Evolutionary conservation across 2,329 filamentous ascomycete genomes (phyloP).

Genomic region (Orbilia blumenaviensis): DNA sequence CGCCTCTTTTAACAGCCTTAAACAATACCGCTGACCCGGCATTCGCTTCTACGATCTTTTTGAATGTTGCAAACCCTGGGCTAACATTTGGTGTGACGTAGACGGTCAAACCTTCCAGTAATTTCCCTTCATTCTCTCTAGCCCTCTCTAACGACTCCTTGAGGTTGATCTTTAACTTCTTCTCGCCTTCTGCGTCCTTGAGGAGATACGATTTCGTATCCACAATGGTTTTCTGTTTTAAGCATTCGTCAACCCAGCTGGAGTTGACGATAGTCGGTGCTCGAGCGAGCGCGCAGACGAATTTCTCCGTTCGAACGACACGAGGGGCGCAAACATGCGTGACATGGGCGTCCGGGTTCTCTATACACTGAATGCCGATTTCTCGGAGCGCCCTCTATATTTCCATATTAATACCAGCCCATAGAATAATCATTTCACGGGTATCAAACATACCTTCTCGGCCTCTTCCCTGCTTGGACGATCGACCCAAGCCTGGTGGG

Average conservation of each 20-base stretch:
- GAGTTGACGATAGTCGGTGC: constrained; percentile 80
- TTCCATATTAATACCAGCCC: constrained; percentile 39
- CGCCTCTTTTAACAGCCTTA: constrained; percentile 64
- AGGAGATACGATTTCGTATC: constrained; percentile 73
- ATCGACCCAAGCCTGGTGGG: constrained; percentile 82
- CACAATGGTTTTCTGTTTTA: constrained; percentile 74
- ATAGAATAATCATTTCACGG: background rate
- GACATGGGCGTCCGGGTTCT: constrained; percentile 74
- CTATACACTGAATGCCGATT: constrained; percentile 81
- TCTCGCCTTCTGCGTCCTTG: constrained; percentile 76
- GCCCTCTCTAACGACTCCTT: constrained; percentile 75
- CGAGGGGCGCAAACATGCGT: constrained; percentile 88
- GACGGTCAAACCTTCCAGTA: constrained; percentile 78
- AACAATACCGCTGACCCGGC: constrained; percentile 72
- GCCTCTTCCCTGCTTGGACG: constrained; percentile 77
- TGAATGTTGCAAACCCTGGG: constrained; percentile 84
- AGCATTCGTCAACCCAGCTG: constrained; percentile 78
- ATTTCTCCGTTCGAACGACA: constrained; percentile 90
- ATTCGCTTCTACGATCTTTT: constrained; percentile 85
- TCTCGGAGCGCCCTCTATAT: constrained; percentile 78
- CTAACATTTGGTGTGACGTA: constrained; percentile 84
- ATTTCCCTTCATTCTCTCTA: constrained; percentile 76
- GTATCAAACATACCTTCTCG: constrained; percentile 71
- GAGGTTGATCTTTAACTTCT: constrained; percentile 74
- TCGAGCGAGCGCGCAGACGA: constrained; percentile 83